Percentiles rank a stretch among this genome's conserved stretches.
These are phyloP conservation scores for Sindora glabra DNA, from an alignment of 306 rosid genomes.

Conservation along the genomic window DNA sequence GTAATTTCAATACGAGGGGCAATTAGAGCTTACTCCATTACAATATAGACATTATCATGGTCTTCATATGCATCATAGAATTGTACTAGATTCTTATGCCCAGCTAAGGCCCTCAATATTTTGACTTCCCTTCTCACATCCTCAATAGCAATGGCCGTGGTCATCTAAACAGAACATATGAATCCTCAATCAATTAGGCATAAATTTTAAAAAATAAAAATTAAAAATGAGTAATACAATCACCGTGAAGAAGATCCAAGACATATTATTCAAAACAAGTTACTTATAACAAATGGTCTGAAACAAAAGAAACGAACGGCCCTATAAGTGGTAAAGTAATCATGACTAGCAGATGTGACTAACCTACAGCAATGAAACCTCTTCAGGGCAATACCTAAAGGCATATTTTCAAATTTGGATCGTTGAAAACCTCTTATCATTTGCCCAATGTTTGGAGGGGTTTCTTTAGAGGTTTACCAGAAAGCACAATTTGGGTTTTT, in stretches of 20 bases:
- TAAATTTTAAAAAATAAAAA: neutral
- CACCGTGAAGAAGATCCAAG: no score
- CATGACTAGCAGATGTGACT: no score
- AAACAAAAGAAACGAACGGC: neutral
- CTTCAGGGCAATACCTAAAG: neutral
- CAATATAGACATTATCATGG: conserved; percentile 77
- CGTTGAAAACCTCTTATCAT: neutral
- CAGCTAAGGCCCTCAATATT: conserved; percentile 83
- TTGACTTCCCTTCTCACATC: conserved; percentile 95
- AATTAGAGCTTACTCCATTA: conserved; percentile 75
- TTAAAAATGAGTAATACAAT: neutral
- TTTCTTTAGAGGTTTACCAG: neutral
- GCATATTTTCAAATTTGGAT: neutral
- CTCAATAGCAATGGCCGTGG: conserved; percentile 89
- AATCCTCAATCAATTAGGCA: neutral
- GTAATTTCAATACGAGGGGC: neutral
- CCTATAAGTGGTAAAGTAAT: neutral
- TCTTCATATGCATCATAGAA: conserved; percentile 86
- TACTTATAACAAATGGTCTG: neutral
- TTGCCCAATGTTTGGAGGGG: neutral
- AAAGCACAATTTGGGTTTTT: neutral
- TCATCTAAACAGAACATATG: conserved; percentile 55
- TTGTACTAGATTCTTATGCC: conserved; percentile 63
- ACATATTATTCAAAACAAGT: no score
- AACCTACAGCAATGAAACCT: no score